Conservation (phyloP, 441 rosid genomes). For the Pelargonium fulgidum region DNA sequence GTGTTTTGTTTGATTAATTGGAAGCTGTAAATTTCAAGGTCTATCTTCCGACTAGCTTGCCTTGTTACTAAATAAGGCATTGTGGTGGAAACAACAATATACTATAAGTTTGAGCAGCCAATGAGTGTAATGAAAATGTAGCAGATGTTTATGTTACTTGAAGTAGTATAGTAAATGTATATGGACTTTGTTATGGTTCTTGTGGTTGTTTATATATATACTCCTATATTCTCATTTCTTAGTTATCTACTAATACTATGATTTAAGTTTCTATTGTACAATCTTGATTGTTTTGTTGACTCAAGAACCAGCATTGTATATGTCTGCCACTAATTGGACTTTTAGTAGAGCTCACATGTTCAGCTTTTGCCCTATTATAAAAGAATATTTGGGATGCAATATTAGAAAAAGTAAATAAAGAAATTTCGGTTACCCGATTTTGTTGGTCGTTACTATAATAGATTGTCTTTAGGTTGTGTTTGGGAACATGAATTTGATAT, state of each 20-base stretch:
- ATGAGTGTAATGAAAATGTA: neutral
- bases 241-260: neutral
- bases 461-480: no score
- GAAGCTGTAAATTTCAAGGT: neutral
- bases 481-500: no score
- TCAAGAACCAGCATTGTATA: neutral
- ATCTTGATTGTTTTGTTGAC: neutral
- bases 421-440: neutral
- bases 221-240: neutral
- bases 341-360: neutral
- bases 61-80: neutral
- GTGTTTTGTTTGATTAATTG: neutral
- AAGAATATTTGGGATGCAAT: neutral
- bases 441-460: neutral
- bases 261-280: neutral
- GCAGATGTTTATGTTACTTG: neutral
- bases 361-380: neutral
- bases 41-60: neutral
- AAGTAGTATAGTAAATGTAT: no score
- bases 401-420: neutral
- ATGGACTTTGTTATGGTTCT: neutral
- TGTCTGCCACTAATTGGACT: neutral
- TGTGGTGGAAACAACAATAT: neutral
- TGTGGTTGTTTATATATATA: neutral
- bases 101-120: neutral